Evolutionary conservation across 2,329 filamentous ascomycete genomes (phyloP), one percentile per base, ranked within the genome.

Genomic region (Huntiella bhutanensis): DNA sequence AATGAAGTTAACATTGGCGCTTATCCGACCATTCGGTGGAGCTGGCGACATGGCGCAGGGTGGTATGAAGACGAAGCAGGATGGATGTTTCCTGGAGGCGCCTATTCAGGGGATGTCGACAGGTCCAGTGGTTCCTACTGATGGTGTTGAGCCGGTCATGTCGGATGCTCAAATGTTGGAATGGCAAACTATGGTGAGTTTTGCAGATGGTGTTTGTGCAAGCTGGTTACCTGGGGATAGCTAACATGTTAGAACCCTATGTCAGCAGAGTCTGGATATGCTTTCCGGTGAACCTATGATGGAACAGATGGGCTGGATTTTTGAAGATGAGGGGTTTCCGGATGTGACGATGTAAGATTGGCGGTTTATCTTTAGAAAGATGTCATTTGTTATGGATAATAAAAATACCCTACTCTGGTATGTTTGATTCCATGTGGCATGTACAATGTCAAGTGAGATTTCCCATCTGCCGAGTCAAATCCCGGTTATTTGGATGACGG

Each of bases 151-250:
- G 6, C 6, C 7, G 8, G 22, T 10, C 17, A 15, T 47, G 32
- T 17, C 13, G 12, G 45, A 47, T 15, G 42, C 32, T 5, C 45
- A 47, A 33, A 47, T 47, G 45, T 32, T 33, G 10, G 45, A 47
- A 17, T 47, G 45, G 45, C 45, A 47, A 33, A 36, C 45, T 32
- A 47, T 47, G 45, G 45, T 47, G 16, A 38, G 44, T 46, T 38
- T 15, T 11, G 15, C 11, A 10, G 13, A 17, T 12, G 33, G 15
- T 3, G 4, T 28, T 33, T 12, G n/a, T 15, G 5, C n/a, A 33
- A 32, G 16, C 7, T n/a, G 6, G 11, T 6, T 16, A 19, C 8
- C 5, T n/a, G 6, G 15, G 8, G 13, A 40, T n/a, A 17, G 5
- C 15, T 16, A 13, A 39, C 33, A 33, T 33, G 32, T 33, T 42